Evolutionary conservation across 495 filamentous ascomycete genomes (phyloP).

Genomic region (Platismatia glauca): DNA sequence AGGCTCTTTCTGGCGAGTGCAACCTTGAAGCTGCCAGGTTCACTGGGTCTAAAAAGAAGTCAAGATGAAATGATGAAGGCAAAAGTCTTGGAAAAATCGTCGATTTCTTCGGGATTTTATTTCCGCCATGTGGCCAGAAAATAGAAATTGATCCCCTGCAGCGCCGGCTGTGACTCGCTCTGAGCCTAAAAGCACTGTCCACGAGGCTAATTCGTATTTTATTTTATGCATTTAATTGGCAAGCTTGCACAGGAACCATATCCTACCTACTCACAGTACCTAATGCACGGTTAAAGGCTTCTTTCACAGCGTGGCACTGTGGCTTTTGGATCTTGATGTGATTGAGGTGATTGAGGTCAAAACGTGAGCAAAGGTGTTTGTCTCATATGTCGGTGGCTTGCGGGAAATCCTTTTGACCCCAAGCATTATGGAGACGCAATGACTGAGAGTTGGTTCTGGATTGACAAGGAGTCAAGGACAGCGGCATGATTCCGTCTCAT

Average conservation of each 20-base stretch:
- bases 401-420: neutral
- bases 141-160: neutral
- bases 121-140: neutral
- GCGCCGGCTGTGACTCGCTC: neutral
- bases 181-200: neutral
- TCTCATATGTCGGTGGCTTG: too few species aligned
- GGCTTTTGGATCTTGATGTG: neutral
- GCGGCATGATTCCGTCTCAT: neutral
- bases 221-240: too few species aligned
- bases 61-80: neutral
- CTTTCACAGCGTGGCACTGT: neutral
- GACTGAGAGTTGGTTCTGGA: too few species aligned
- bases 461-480: neutral
- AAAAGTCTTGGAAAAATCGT: neutral
- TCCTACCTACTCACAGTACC: too few species aligned
- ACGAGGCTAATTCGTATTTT: neutral
- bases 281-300: neutral
- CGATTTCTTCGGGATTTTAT: neutral
- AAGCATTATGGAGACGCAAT: too few species aligned
- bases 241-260: too few species aligned
- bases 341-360: neutral
- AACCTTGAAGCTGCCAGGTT: neutral
- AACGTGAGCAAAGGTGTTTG: neutral
- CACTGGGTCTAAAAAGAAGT: too few species aligned
- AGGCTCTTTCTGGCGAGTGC: neutral